phyloP scores from a whole-genome alignment of 495 filamentous ascomycete genomes.

The Glonium stellatum region DNA sequence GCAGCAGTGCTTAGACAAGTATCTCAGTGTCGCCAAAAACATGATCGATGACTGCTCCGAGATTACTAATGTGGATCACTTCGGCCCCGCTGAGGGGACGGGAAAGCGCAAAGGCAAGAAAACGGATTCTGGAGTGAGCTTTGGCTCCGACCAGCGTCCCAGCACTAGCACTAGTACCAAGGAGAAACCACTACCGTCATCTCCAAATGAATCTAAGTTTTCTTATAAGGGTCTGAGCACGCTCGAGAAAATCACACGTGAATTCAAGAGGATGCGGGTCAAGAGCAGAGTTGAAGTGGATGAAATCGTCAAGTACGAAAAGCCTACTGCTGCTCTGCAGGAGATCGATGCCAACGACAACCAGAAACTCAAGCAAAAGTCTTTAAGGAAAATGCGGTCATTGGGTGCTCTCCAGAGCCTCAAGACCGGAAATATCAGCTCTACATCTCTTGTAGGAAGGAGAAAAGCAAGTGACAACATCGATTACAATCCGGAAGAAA shows the following conservation, averaged over 20 bases:
- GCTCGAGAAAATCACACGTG: slow-evolving; percentile 53
- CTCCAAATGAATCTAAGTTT: slow-evolving; percentile 27
- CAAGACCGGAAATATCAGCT: slow-evolving; percentile 20
- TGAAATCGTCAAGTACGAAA: slow-evolving; percentile 26
- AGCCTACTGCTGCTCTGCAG: slow-evolving; percentile 2
- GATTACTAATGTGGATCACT: slow-evolving; percentile 43
- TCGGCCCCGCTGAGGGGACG: slow-evolving; percentile 36
- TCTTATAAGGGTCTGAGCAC: slow-evolving; percentile 42
- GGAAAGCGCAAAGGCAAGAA: slow-evolving; percentile 44
- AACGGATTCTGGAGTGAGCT: slow-evolving; percentile 60
- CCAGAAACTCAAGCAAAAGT: slow-evolving; percentile 24
- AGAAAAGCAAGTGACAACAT: slow-evolving; percentile 20
- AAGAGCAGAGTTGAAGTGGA: slow-evolving; percentile 28
- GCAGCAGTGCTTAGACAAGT: slow-evolving; percentile 51
- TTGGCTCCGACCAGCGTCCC: slow-evolving; percentile 37
- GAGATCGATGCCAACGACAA: slow-evolving; percentile 5
- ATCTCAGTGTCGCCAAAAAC: slow-evolving; percentile 52
- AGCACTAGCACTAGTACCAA: slow-evolving; percentile 10
- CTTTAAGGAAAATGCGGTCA: slow-evolving; percentile 37
- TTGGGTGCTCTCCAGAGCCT: slow-evolving; percentile 28
- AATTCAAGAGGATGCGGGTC: slow-evolving; percentile 44
- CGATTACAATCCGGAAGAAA: slow-evolving; percentile 30
- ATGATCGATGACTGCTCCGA: slow-evolving; percentile 55
- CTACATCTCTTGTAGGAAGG: slow-evolving; percentile 17
- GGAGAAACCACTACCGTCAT: slow-evolving; percentile 24